phyloP scores from a whole-genome alignment of 2,329 filamentous ascomycete genomes.

The Penicillium janthinellum region DNA sequence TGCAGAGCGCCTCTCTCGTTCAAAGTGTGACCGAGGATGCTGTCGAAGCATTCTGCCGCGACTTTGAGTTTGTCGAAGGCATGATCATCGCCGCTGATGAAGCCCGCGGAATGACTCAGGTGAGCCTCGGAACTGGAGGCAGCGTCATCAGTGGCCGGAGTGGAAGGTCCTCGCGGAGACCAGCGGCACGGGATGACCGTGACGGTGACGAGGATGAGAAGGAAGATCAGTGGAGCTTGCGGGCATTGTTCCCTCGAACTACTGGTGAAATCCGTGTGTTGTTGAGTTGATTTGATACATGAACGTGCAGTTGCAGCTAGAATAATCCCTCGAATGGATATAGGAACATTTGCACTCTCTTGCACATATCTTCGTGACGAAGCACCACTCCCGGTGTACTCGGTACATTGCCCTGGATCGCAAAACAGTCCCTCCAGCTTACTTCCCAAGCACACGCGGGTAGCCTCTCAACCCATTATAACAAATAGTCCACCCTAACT shows the following conservation, averaged over 20 bases:
- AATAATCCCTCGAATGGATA: background rate
- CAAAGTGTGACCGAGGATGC: conserved; percentile 79
- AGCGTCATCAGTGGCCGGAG: conserved; percentile 27
- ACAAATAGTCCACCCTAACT: conserved; percentile 17
- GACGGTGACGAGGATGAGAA: conserved; percentile 41
- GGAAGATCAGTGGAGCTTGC: conserved; percentile 44
- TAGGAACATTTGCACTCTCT: background rate
- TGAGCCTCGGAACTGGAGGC: conserved; percentile 30
- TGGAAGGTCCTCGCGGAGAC: conserved; percentile 20
- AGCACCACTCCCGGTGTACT: no score
- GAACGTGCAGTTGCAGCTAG: background rate
- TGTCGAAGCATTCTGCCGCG: conserved; percentile 77
- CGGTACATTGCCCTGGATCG: background rate
- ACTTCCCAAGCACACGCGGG: background rate
- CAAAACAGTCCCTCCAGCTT: background rate
- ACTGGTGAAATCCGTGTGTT: conserved; percentile 65
- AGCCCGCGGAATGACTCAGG: conserved; percentile 39
- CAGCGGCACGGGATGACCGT: conserved; percentile 33
- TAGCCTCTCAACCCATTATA: background rate
- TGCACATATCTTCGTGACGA: background rate
- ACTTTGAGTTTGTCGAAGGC: conserved; percentile 73
- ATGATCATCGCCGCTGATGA: conserved; percentile 63
- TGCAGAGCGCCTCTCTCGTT: conserved; percentile 72
- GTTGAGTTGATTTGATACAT: conserved; percentile 50
- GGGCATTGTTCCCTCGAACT: conserved; percentile 64